Evolutionary conservation across 139 green algal genomes (phyloP).

Genomic region (Chlamydomonas sp.): DNA sequence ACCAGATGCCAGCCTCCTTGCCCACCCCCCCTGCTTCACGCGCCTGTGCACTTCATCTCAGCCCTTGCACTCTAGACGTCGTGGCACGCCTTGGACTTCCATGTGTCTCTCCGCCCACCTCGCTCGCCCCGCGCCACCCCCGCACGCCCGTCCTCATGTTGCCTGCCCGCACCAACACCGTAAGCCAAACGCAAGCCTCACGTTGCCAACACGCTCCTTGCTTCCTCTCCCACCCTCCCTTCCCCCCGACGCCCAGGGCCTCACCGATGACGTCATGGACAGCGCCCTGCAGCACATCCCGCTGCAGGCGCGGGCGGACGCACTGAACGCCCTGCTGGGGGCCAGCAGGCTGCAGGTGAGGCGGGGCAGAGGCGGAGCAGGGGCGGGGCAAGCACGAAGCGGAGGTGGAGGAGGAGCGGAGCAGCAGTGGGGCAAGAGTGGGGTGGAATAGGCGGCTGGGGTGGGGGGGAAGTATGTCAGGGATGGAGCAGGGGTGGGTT

Average conservation of each 20-base stretch:
- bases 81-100: too few relatives aligned
- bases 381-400: neutral
- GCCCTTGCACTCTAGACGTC: too few relatives aligned
- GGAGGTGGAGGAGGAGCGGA: neutral
- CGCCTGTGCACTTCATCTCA: too few relatives aligned
- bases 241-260: conserved; percentile 13
- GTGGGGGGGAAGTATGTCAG: too few relatives aligned
- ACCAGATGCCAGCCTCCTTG: too few relatives aligned
- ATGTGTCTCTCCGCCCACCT: too few relatives aligned
- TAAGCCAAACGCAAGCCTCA: too few relatives aligned
- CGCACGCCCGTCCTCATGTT: too few relatives aligned
- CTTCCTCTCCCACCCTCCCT: neutral
- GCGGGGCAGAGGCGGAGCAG: neutral
- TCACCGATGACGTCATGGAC: conserved; percentile 35
- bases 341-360: conserved; percentile 45
- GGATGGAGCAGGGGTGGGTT: too few relatives aligned
- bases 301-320: conserved; percentile 11
- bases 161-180: too few relatives aligned
- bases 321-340: conserved; percentile 50
- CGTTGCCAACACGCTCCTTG: neutral
- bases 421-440: neutral
- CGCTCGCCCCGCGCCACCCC: too few relatives aligned
- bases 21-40: too few relatives aligned
- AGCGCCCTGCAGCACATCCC: conserved; percentile 22
- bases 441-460: neutral